Evolutionary conservation across 208 protist genomes (phyloP).

Genomic region (Phytomonas serpens): DNA sequence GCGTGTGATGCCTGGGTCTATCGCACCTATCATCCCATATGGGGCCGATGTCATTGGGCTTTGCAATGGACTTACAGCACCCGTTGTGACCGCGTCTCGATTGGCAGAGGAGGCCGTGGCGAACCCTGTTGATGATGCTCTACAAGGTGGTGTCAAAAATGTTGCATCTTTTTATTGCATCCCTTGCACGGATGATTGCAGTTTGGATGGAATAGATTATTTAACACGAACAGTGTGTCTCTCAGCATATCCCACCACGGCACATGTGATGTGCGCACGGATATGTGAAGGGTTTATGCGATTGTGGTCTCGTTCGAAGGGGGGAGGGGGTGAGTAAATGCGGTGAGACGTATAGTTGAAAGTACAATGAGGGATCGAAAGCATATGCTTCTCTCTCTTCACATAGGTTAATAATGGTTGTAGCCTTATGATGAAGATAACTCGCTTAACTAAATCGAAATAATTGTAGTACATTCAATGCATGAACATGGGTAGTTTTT

Average conservation of each 20-base stretch:
- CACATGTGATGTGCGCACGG: slow-evolving; percentile 72
- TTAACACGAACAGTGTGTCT: slow-evolving; percentile 60
- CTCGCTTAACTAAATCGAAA: slow-evolving; percentile 11
- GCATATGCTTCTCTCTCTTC: not conserved
- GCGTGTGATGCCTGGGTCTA: slow-evolving; percentile 63
- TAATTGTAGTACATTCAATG: slow-evolving; percentile 11
- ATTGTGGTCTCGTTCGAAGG: slow-evolving; percentile 13
- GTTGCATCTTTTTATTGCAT: slow-evolving; percentile 73
- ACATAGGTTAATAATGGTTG: not conserved
- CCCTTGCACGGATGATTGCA: slow-evolving; percentile 75
- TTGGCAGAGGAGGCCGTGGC: slow-evolving; percentile 19
- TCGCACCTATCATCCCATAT: slow-evolving; percentile 79
- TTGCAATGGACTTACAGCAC: slow-evolving; percentile 49
- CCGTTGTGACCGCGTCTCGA: slow-evolving; percentile 41
- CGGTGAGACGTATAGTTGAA: not conserved
- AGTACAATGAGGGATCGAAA: not conserved
- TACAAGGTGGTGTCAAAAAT: slow-evolving; percentile 82
- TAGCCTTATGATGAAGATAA: slow-evolving; percentile 1
- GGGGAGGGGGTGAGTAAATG: slow-evolving; percentile 1
- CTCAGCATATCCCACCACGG: slow-evolving; percentile 64
- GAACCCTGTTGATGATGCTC: slow-evolving; percentile 46
- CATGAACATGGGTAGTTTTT: slow-evolving; percentile 12
- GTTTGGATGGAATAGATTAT: slow-evolving; percentile 73
- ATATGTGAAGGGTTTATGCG: slow-evolving; percentile 65
- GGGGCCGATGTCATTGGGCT: slow-evolving; percentile 67